Conservation (phyloP, 768 basidiomycete genomes). For the Psilocybe tampanensis region DNA sequence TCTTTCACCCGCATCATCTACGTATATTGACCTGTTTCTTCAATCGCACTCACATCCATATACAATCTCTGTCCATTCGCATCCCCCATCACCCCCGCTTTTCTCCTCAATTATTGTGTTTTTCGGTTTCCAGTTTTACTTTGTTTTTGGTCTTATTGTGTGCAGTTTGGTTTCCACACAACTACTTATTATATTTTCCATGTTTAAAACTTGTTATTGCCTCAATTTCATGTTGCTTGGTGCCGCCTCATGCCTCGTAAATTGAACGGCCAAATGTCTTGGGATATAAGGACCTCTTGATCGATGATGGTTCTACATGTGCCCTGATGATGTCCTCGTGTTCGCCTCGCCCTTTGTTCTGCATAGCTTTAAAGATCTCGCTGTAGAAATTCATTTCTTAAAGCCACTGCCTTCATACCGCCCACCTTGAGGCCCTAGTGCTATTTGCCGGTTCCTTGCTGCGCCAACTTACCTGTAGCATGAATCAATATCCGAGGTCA, state of each 20-base stretch:
- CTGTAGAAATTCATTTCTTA: conserved; percentile 4
- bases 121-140: not conserved
- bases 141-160: not conserved
- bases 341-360: conserved; percentile 1
- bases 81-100: conserved; percentile 8
- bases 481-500: conserved; percentile 9
- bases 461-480: not conserved
- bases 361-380: conserved; percentile 6
- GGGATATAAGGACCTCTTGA: not conserved
- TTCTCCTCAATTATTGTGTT: conserved; percentile 3
- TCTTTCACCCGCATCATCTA: conserved; percentile 23
- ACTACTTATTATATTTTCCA: not conserved
- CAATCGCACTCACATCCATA: conserved; percentile 20
- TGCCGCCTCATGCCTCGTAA: not conserved
- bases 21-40: conserved; percentile 21
- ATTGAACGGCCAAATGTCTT: not conserved
- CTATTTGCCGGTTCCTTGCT: conserved; percentile 4
- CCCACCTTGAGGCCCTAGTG: not conserved
- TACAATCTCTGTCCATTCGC: conserved; percentile 15
- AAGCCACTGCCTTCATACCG: not conserved
- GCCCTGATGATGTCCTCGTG: conserved; percentile 18
- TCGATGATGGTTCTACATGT: conserved; percentile 12
- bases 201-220: not conserved
- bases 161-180: not conserved
- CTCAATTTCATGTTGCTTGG: not conserved